Base-by-base conservation (phyloP, 1,139 yeast genomes). In the Lodderomyces pseudojiufengensis region DNA sequence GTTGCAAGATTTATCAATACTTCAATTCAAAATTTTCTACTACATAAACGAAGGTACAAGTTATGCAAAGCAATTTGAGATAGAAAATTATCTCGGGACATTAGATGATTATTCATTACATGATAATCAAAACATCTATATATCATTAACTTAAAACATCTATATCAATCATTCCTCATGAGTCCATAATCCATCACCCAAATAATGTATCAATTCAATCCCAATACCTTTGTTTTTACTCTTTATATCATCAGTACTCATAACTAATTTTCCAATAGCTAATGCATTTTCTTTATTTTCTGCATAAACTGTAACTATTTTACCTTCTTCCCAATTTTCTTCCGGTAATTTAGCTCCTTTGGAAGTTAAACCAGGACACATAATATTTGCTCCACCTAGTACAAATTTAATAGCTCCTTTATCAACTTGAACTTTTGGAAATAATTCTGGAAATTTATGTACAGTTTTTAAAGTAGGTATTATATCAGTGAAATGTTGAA, bases 301-400 rank as follows among this genome's bases (percentile, higher is more conserved):
- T 29, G 97, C 97, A 54, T 82, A 84, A 26, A 90, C 76, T 7
- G 86, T 74, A 24, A 90, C 96, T 27, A 86, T 73, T 15, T 80
- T 71, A 39, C 76, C 95, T 49, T 76, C 70, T 35, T 78, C 80
- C 51, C 73, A 61, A 23, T 78, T 73, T 39, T 72, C 78, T 21
- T 82, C 92, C 10, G 97, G 97, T 43, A 90, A 67, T 40, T 67
- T 61, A 21, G 95, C 97, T 30, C 97, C 97, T 8, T 85, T 73
- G 13, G 95, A 85, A 0, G 97, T 90, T 46, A 90, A 71, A 18
- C 98, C 98, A 4, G 97, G 97, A 63, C 97, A 90, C 97, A 88
- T 90, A 50, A 90, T 84, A 54, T 88, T 88, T 24, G 97, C 97
- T 37, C 97, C 97, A 2, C 95, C 84, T 25, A 90, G 66, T 15